Evolutionary conservation across 768 basidiomycete genomes (phyloP), one percentile per base, ranked within the genome.

Genomic region (Lentinula guzmanii): DNA sequence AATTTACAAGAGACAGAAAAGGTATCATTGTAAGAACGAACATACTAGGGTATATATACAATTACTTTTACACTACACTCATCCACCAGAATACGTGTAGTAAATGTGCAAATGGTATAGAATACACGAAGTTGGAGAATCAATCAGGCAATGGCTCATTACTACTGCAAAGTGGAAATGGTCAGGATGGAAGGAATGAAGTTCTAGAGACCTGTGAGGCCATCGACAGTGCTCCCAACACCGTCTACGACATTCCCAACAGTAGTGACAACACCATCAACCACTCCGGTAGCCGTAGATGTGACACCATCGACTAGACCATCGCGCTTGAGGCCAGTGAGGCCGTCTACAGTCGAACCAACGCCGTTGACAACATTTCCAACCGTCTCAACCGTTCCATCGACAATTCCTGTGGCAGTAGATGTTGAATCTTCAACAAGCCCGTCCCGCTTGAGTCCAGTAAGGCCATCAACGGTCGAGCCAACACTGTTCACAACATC

Each of bases 341-440:
- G 53, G 18, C 37, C 37, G 21, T 54, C 53, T 0, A 54, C 53
- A 11, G 53, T 54, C 18, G 34, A 21, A 18, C 53, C 35, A 39
- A 54, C 53, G 18, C 53, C 52, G 33, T 53, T 53, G 33, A 53
- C 52, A 34, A 37, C 52, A n/a, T 53, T 54, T 8, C 53, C 53
- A 39, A 39, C 53, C 0, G 53, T 54, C n/a, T 41, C 35, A 18
- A 54, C 53, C 0, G 53, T 13, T n/a, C 37, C 53, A 21, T 54
- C 53, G 10, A 54, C 18, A 24, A 54, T 39, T 21, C 53, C 53
- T 13, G 53, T 54, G 7, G 35, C 53, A 37, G 53, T 37, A 7
- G 34, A 34, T 10, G 53, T 54, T 18, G 39, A 28, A 37, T 16
- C 53, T 7, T 5, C 35, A 9, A 48, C 46, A 8, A 48, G 46